Percentiles rank a stretch among this genome's conserved stretches.
Evolutionary conservation across 2,329 filamentous ascomycete species (phyloP).

Genomic region (Colletotrichum siamense): DNA sequence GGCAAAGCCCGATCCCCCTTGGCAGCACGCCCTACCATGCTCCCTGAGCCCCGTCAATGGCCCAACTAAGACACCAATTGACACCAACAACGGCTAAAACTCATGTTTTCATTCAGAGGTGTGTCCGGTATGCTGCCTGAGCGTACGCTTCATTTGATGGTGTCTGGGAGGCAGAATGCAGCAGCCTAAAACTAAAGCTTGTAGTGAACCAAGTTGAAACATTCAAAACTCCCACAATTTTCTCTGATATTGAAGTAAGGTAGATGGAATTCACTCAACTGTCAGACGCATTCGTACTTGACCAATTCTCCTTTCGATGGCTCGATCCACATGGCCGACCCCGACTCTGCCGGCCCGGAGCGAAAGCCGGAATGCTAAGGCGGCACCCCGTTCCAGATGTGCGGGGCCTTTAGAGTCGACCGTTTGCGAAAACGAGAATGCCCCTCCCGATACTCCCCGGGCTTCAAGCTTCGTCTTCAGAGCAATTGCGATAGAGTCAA

Average conservation of each 20-base stretch:
- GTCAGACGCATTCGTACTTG: neutral
- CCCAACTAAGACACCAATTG: neutral
- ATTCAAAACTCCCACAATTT: neutral
- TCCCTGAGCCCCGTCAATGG: neutral
- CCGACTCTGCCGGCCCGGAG: neutral
- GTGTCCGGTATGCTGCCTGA: neutral
- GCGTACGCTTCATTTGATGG: neutral
- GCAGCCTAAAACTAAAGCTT: neutral
- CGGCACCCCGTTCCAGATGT: neutral
- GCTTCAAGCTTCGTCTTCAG: neutral
- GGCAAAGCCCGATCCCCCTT: neutral
- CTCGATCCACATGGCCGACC: neutral
- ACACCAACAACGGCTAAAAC: neutral
- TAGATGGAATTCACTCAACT: neutral
- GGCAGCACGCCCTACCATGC: neutral
- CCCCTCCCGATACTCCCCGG: neutral
- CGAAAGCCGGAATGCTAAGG: neutral
- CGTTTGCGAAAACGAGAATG: neutral
- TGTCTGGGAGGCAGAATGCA: neutral
- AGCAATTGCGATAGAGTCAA: neutral
- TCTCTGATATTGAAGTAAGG: neutral
- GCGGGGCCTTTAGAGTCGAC: neutral
- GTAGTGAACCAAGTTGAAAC: neutral
- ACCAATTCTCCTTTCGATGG: neutral
- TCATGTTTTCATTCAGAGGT: neutral